Percentiles rank a stretch among this genome's conserved stretches.
These are phyloP conservation scores for Macadamia integrifolia DNA, from an alignment of 164 flowering plant genomes.

Conservation along the genomic window DNA sequence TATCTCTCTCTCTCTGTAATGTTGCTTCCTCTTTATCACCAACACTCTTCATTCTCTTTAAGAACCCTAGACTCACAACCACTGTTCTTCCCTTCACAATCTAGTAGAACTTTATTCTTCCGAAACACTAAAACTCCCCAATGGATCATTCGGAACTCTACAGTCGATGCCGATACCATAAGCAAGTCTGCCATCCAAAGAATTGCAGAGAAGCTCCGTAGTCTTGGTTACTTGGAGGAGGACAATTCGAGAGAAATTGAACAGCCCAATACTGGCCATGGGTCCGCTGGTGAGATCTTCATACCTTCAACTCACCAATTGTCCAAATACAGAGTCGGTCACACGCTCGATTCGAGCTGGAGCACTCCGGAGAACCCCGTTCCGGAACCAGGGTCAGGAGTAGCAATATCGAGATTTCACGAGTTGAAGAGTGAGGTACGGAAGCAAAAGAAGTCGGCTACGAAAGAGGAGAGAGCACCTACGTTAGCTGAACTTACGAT, in stretches of 20 bases:
- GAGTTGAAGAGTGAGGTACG: constrained; percentile 40
- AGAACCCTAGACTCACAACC: constrained; percentile 13
- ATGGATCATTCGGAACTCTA: constrained; percentile 21
- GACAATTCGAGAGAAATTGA: constrained; percentile 9
- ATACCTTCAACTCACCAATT: constrained; percentile 50
- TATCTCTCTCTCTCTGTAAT: constrained; percentile 6
- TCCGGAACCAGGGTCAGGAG: constrained; percentile 65
- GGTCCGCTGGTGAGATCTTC: constrained; percentile 68
- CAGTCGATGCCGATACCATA: constrained; percentile 20
- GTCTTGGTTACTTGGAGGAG: constrained; percentile 63
- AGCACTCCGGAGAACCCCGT: constrained; percentile 78
- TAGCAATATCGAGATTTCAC: constrained; percentile 37
- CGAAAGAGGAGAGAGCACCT: constrained; percentile 38
- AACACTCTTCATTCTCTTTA: constrained; percentile 8
- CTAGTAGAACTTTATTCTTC: constrained; percentile 6
- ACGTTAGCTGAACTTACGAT: constrained; percentile 70
- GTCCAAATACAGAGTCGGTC: constrained; percentile 68
- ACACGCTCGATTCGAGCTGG: constrained; percentile 87
- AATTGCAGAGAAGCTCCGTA: constrained; percentile 88
- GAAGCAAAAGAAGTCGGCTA: constrained; percentile 23
- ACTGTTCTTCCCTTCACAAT: constrained; percentile 9
- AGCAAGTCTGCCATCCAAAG: constrained; percentile 66
- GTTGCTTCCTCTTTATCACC: constrained; percentile 31
- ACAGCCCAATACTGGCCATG: constrained; percentile 3
- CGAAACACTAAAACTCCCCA: constrained; percentile 28